These are phyloP conservation scores for Macrolepiota dolichaula DNA, from an alignment of 768 basidiomycete species.

Conservation along the genomic window DNA sequence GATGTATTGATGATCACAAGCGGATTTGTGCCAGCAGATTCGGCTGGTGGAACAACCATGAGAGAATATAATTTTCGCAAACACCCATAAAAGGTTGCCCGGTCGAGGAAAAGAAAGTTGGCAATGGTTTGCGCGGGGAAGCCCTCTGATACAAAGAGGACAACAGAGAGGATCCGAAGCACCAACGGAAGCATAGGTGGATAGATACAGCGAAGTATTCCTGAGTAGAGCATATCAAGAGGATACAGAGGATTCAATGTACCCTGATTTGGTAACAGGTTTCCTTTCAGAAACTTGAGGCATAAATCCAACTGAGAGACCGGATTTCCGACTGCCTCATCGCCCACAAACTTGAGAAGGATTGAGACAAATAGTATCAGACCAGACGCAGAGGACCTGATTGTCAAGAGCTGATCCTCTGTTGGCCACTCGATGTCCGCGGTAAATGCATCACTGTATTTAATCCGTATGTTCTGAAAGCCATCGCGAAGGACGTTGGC, in stretches of 20 bases:
- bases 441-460: background rate
- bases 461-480: background rate
- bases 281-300: background rate
- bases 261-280: background rate
- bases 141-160: too few relatives aligned
- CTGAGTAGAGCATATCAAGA: background rate
- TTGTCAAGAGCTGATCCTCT: background rate
- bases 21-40: background rate
- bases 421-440: background rate
- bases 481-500: background rate
- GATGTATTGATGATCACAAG: background rate
- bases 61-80: background rate
- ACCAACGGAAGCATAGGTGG: background rate
- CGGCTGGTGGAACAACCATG: background rate
- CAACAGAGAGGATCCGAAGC: background rate
- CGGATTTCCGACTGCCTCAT: background rate
- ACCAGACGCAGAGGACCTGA: background rate
- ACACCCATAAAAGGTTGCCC: background rate
- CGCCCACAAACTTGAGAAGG: background rate
- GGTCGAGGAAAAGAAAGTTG: background rate
- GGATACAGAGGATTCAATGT: background rate
- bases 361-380: background rate
- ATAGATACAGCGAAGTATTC: background rate
- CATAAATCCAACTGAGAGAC: background rate
- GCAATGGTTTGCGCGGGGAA: background rate